phyloP scores from a whole-genome alignment of 2,329 filamentous ascomycete genomes.

The Diaporthe sp. region DNA sequence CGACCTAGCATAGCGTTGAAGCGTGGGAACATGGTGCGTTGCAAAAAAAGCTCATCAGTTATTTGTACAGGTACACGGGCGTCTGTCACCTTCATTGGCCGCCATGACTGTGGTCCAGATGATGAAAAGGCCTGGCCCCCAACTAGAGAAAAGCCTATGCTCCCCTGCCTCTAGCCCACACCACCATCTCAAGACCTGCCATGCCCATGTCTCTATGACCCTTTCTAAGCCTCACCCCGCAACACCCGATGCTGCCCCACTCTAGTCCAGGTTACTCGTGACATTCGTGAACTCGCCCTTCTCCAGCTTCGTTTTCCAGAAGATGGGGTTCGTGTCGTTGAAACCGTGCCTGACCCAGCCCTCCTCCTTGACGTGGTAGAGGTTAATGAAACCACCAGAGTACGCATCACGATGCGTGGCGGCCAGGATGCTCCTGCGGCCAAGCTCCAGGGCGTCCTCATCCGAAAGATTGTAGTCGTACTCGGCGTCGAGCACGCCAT shows the following conservation, averaged over 20 bases:
- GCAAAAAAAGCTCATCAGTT: conserved; percentile 17
- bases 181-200: conserved; percentile 4
- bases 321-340: conserved; percentile 97
- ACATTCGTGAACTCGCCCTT: conserved; percentile 99
- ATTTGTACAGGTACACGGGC: conserved; percentile 47
- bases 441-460: conserved; percentile 91
- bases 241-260: neutral
- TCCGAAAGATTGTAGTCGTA: conserved; percentile 91
- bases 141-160: neutral
- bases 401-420: conserved; percentile 98
- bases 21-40: neutral
- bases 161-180: neutral
- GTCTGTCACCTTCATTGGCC: conserved; percentile 9
- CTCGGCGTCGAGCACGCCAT: conserved; percentile 96
- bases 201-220: conserved; percentile 6
- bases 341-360: conserved; percentile 99
- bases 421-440: conserved; percentile 91
- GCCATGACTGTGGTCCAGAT: conserved; percentile 17
- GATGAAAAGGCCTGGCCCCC: neutral
- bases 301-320: conserved; percentile 99
- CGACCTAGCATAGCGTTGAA: neutral
- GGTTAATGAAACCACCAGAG: conserved; percentile 97
- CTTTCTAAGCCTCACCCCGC: neutral
- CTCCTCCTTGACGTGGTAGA: conserved; percentile 99
- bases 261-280: conserved; percentile 79